Evolutionary conservation across 768 basidiomycete species (phyloP).

Genomic region (Amanita rubescens): DNA sequence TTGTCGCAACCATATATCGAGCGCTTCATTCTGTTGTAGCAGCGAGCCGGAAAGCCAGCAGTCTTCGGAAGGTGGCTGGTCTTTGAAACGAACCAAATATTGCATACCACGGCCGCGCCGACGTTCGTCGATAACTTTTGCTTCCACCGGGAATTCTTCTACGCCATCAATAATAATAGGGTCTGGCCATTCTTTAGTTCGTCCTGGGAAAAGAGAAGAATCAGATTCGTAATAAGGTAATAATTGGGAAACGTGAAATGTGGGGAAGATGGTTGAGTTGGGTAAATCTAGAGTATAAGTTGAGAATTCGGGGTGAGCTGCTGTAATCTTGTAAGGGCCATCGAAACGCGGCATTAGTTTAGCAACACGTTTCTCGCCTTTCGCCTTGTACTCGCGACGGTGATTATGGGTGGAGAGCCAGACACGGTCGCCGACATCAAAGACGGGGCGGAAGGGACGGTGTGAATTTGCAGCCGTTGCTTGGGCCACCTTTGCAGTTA

Average conservation of each 20-base stretch:
- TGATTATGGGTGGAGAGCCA: constrained; percentile 18
- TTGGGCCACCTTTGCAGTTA: too few relatives aligned
- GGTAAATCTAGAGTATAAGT: constrained; percentile 9
- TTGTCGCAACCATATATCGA: constrained; percentile 22
- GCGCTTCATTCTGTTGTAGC: constrained; percentile 19
- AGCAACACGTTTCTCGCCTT: constrained; percentile 22
- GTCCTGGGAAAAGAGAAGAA: constrained; percentile 5
- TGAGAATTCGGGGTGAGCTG: neutral
- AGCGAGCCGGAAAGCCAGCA: constrained; percentile 25
- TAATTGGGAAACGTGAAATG: constrained; percentile 2
- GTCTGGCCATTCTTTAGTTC: neutral
- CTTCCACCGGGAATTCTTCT: constrained; percentile 8
- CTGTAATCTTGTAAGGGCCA: constrained; percentile 18
- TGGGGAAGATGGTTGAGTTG: neutral
- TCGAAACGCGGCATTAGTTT: constrained; percentile 37
- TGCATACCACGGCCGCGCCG: neutral
- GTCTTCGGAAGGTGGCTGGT: constrained; percentile 11
- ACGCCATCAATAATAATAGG: neutral
- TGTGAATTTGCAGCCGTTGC: too few relatives aligned
- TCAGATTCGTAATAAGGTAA: neutral
- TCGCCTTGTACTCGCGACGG: constrained; percentile 20
- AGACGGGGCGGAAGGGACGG: neutral
- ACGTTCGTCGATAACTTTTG: neutral
- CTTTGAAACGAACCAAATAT: constrained; percentile 13
- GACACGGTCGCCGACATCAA: neutral